Evolutionary conservation across 2,329 filamentous ascomycete species (phyloP), one percentile per base, ranked within the genome.

Genomic region (Arthrobotrys megalospora): DNA sequence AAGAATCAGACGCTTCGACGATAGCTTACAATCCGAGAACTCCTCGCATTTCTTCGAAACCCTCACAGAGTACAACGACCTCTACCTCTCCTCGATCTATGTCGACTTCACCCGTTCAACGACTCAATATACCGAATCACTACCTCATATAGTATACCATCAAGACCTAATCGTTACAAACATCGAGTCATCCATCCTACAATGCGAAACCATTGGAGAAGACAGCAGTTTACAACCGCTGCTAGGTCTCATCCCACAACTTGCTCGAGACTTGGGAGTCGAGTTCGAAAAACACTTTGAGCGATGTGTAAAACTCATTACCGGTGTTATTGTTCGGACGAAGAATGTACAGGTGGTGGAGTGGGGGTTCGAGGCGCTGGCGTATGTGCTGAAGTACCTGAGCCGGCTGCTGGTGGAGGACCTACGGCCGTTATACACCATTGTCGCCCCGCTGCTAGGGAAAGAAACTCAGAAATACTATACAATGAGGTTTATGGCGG

Each of bases 301-400:
- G 53, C 88, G 89, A 64, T 90, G 92, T 28, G 89, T 99, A 73
- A 88, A 87, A 67, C 86, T 96, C 67, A 90, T 99, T 68, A 89
- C 93, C 45, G 89, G 90, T 14, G 89, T 98, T 80, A 94, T 94
- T 10, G 91, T 91, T 67, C 92, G 90, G 81, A 90, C 93, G 66
- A 88, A 92, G 71, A 91, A 93, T 82, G 91, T 93, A 28, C 93
- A 94, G 80, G 94, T 96, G n/a, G 93, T 98, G 63, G 96, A 99
- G 85, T 98, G 95, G 94, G 95, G 93, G 63, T 99, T 99, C 85
- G 93, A 91, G 11, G 94, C 93, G 81, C 87, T 99, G 70, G 94
- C 96, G 53, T 99, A 96, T 87, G 87, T 98, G 47, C 97, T 99
- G 89, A 99, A 99, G 83, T 98, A 98, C 83, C 89, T 99, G 4